These are phyloP conservation scores for Xylariaceae sp. DNA, from an alignment of 2,329 filamentous ascomycete species.

Conservation along the genomic window DNA sequence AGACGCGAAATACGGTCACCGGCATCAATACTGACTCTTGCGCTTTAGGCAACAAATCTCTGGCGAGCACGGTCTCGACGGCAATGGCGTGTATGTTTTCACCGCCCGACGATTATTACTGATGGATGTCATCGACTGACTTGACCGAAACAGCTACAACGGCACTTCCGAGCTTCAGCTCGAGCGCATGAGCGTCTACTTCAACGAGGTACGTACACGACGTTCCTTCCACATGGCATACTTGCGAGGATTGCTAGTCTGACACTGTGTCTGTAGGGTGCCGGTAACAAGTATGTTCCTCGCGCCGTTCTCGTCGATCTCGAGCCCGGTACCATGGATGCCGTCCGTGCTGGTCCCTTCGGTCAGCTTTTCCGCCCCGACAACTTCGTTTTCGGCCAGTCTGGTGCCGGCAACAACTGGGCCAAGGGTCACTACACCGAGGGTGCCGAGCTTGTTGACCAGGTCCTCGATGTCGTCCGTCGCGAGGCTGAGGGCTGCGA, in stretches of 20 bases:
- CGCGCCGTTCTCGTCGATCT: slow-evolving; percentile 99
- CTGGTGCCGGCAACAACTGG: slow-evolving; percentile 99
- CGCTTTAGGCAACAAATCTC: slow-evolving; percentile 69
- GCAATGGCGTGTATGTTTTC: slow-evolving; percentile 80
- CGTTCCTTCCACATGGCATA: background rate
- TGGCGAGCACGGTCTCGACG: slow-evolving; percentile 94
- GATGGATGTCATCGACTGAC: background rate
- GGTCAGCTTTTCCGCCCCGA: slow-evolving; percentile 99
- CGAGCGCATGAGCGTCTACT: slow-evolving; percentile 99
- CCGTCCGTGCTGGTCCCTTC: slow-evolving; percentile 95
- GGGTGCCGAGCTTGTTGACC: slow-evolving; percentile 97
- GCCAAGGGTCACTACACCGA: slow-evolving; percentile 99
- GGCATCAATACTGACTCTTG: slow-evolving; percentile 34
- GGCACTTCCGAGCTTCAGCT: slow-evolving; percentile 98
- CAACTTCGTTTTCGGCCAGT: slow-evolving; percentile 99
- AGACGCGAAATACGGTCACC: background rate
- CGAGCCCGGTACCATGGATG: slow-evolving; percentile 99
- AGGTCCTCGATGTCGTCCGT: slow-evolving; percentile 96
- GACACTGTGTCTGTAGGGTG: slow-evolving; percentile 58
- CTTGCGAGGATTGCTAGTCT: too few relatives aligned
- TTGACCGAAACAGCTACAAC: slow-evolving; percentile 34
- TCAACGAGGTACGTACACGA: slow-evolving; percentile 62
- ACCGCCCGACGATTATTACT: background rate
- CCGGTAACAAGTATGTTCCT: slow-evolving; percentile 98
- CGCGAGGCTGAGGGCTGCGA: slow-evolving; percentile 98